Percentiles rank a stretch among this genome's conserved stretches.
Conservation (phyloP, 768 basidiomycete genomes). For the Omphalotus guepiniiformis region DNA sequence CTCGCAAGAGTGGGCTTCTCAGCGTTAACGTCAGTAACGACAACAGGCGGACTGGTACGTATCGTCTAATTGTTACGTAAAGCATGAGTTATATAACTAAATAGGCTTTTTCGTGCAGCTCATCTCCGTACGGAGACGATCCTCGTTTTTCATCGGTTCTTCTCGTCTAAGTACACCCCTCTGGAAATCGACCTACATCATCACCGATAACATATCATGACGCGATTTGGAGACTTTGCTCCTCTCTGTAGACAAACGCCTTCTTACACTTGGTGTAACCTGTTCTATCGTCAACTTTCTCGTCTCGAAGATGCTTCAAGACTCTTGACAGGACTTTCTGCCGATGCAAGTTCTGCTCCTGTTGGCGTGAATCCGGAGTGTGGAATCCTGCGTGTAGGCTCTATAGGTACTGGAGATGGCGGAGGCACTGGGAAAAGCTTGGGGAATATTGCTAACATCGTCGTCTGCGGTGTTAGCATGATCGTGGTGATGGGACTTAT, state of each 20-base stretch:
- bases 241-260: slow-evolving; percentile 65
- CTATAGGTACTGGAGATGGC: slow-evolving; percentile 35
- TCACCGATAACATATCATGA: too few relatives aligned
- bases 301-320: slow-evolving; percentile 21
- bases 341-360: slow-evolving; percentile 51
- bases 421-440: slow-evolving; percentile 23
- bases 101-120: too few relatives aligned
- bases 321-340: slow-evolving; percentile 38
- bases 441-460: slow-evolving; percentile 85
- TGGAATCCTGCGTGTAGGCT: slow-evolving; percentile 62
- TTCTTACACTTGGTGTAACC: slow-evolving; percentile 90
- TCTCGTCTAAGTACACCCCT: too few relatives aligned
- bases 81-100: too few relatives aligned
- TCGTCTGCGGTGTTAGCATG: slow-evolving; percentile 73
- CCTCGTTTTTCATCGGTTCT: too few relatives aligned
- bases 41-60: too few relatives aligned
- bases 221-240: slow-evolving; percentile 70
- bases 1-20: too few relatives aligned
- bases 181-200: too few relatives aligned
- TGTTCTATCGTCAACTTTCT: slow-evolving; percentile 75
- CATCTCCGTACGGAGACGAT: too few relatives aligned
- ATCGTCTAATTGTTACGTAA: too few relatives aligned
- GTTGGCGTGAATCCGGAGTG: slow-evolving; percentile 82
- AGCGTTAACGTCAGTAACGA: too few relatives aligned
- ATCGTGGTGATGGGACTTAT: slow-evolving; percentile 57